Evolutionary conservation across 2,329 filamentous ascomycete genomes (phyloP), one percentile per base, ranked within the genome.

Genomic region (Talaromyces sp.): DNA sequence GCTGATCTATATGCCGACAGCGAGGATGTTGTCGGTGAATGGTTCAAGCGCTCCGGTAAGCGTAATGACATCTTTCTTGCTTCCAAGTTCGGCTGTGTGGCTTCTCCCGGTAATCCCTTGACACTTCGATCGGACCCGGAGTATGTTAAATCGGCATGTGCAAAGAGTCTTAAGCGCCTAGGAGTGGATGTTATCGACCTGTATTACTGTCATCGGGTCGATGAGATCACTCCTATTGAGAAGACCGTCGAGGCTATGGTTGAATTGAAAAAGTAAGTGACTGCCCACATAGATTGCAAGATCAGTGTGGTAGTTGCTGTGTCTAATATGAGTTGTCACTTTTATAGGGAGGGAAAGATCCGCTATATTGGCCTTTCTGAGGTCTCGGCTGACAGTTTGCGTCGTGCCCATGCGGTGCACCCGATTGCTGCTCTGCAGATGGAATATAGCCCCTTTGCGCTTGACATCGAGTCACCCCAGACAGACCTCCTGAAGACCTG

Each of bases 401-500:
- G 80, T 3, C 78, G 80, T 9, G 81, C 81, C 0, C 62, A 73
- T 58, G 71, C 71, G 4, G 70, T 83, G 0, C 71, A 77, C 46
- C 77, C 74, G 2, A 76, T 83, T 51, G 59, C 72, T 1, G 78
- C 77, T 2, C 70, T 80, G 2, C 79, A 83, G 62, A 66, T 80
- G 24, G 81, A 83, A 62, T 83, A 82, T 68, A 76, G 69, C 6
- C 73, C 75, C 0, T 82, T 82, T 55, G 68, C 70, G 3, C 68
- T 75, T 0, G 77, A 78, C 13, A 79, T 81, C 52, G 80, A 82
- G 62, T 66, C 70, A 3, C 65, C 72, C 0, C 67, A 74, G 36
- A 78, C 76, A 1, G 65, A 77, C 20, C 69, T 87, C 1, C 71
- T 86, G 1, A 68, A 75, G 24, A 83, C 83, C 0, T 81, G 77